Evolutionary conservation across 768 basidiomycete genomes (phyloP), one percentile per base, ranked within the genome.

Genomic region (Leccinum longicurvipes): DNA sequence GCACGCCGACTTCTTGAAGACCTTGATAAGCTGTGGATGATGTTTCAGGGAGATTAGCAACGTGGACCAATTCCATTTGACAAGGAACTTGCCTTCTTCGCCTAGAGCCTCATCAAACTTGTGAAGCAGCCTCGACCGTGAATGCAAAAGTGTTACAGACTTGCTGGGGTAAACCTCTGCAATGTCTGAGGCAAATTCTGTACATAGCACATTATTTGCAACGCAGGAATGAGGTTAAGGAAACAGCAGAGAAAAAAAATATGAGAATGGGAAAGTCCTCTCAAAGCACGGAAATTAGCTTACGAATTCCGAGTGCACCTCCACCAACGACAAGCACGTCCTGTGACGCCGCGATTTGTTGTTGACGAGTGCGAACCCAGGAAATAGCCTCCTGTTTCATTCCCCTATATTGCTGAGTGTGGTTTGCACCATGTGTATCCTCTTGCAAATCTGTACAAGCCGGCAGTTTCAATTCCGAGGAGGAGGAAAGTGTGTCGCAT

Each of bases 271-370:
- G 24, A 41, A n/a, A 42, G 32, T 1, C 15, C 19, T n/a, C 17
- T 36, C 2, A 32, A 27, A 23, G 15, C 6, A 36, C 4, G 2
- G 28, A 41, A 41, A 27, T 21, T 24, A 25, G 76, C 83, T 61
- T 65, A 87, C 85, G 85, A 25, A 89, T 82, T 3, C 87, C 88
- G 9, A 89, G 77, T 1, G 88, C 85, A 1, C 89, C 88, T 11
- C 85, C 87, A 2, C 89, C 88, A 3, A 89, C 79, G 14, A 89
- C 77, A 7, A 89, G 76, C 4, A 90, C 76, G 41, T 76, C 80
- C 1, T 67, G 70, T 0, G 84, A 77, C 3, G 65, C 68, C 51
- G 77, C 70, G 48, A 89, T 74, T 4, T 72, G 67, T 29, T 66
- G 64, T 62, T 87, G 86, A 53, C 77, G 75, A n/a, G 71, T 66